Conservation (phyloP, 371 early-diverging fungal species). For the Mucor saturninus region DNA sequence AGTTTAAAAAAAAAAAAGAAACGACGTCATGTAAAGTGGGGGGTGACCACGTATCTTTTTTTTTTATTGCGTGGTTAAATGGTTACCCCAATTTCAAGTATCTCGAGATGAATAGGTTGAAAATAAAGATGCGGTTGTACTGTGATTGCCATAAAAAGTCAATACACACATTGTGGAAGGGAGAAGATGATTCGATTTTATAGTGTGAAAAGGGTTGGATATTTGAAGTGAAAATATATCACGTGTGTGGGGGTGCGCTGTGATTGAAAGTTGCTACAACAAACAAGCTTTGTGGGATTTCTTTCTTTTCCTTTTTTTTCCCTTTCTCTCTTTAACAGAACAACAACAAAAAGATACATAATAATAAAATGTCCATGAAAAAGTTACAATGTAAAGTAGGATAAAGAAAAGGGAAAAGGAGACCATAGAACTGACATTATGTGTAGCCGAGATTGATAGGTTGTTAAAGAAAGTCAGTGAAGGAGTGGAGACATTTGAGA, state of each 20-base stretch:
- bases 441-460: conserved; percentile 65
- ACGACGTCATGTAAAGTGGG: neutral
- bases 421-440: neutral
- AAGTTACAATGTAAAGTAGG: conserved; percentile 25
- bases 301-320: neutral
- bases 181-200: too few relatives aligned
- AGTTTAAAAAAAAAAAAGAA: neutral
- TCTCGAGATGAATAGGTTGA: too few relatives aligned
- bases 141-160: too few relatives aligned
- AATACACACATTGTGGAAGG: too few relatives aligned
- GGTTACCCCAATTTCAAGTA: too few relatives aligned
- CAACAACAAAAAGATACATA: neutral
- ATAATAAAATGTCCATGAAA: conserved; percentile 24
- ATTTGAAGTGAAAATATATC: neutral
- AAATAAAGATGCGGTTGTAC: too few relatives aligned
- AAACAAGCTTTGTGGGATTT: neutral
- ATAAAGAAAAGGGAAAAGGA: neutral
- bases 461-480: conserved; percentile 94
- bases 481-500: conserved; percentile 94
- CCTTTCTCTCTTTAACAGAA: too few relatives aligned
- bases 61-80: too few relatives aligned
- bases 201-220: too few relatives aligned
- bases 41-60: too few relatives aligned
- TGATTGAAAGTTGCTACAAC: neutral
- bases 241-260: conserved; percentile 1